Percentiles rank a stretch among this genome's conserved stretches.
Evolutionary conservation across 192 early-diverging fungal genomes (phyloP).

Genomic region (Coemansia sp.): DNA sequence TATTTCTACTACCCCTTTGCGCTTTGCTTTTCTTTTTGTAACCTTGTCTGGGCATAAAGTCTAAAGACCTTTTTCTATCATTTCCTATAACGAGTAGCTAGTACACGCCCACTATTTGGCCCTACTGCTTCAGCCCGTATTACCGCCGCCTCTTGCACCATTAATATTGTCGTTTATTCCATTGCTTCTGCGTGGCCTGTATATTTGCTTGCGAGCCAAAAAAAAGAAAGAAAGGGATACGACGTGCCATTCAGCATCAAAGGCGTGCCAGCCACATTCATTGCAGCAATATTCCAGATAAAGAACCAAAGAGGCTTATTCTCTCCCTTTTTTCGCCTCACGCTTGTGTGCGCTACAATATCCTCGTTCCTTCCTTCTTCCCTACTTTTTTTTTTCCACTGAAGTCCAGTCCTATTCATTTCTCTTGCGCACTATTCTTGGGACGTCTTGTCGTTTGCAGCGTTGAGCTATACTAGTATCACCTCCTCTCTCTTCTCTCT

Average conservation of each 20-base stretch:
- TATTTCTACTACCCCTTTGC: neutral
- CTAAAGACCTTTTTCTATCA: neutral
- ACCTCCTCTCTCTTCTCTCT: neutral
- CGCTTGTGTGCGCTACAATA: slow-evolving; percentile 10
- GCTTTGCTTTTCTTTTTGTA: neutral
- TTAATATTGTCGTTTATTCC: neutral
- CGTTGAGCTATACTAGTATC: neutral
- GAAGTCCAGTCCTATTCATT: neutral
- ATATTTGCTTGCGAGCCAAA: neutral
- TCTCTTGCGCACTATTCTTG: neutral
- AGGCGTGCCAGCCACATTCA: slow-evolving; percentile 3
- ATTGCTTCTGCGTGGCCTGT: neutral
- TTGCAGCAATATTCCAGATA: slow-evolving; percentile 1
- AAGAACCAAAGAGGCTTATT: neutral
- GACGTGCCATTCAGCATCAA: slow-evolving; percentile 2
- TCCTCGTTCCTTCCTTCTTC: neutral
- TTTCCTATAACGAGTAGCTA: neutral
- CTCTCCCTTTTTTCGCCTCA: slow-evolving; percentile 18
- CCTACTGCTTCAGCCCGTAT: neutral
- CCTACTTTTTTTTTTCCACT: neutral
- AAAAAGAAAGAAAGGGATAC: neutral
- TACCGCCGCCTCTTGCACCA: neutral
- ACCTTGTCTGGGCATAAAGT: neutral
- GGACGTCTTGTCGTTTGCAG: neutral
- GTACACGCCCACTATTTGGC: neutral